Evolutionary conservation across 768 basidiomycete genomes (phyloP).

Genomic region (Boletus pseudopeckii): DNA sequence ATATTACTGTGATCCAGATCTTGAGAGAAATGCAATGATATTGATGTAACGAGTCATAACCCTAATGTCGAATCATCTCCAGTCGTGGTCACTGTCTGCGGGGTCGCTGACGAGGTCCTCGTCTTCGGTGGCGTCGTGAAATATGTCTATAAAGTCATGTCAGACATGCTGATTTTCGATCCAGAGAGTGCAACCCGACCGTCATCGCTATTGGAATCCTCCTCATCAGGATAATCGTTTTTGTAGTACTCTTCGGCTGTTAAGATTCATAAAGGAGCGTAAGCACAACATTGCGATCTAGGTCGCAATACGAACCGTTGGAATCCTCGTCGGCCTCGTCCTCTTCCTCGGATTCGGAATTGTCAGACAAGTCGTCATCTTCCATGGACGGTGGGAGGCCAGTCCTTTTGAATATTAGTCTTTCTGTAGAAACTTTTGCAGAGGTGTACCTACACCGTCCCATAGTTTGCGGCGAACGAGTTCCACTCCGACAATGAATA

Average conservation of each 20-base stretch:
- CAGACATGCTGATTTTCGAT: background rate
- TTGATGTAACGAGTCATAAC: conserved; percentile 6
- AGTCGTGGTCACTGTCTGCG: conserved; percentile 30
- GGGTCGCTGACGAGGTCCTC: conserved; percentile 38
- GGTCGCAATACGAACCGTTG: conserved; percentile 49
- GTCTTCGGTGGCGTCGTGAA: conserved; percentile 52
- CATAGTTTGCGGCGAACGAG: conserved; percentile 52
- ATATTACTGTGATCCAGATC: conserved; percentile 19
- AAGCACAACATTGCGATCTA: background rate
- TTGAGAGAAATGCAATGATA: conserved; percentile 19
- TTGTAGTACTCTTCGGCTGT: conserved; percentile 80
- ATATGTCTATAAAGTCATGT: conserved; percentile 44
- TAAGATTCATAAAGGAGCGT: background rate
- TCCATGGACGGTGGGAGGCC: conserved; percentile 58
- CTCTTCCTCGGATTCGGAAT: conserved; percentile 62
- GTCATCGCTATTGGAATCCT: conserved; percentile 40
- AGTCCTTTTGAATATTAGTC: conserved; percentile 39
- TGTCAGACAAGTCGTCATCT: conserved; percentile 53
- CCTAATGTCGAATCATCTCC: conserved; percentile 27
- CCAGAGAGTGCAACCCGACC: conserved; percentile 31
- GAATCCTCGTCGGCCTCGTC: conserved; percentile 85
- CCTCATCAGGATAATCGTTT: conserved; percentile 82
- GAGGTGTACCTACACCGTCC: conserved; percentile 51
- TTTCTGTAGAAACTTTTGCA: background rate
- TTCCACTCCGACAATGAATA: conserved; percentile 59